These are phyloP conservation scores for Russula dissimulans DNA, from an alignment of 768 basidiomycete genomes.

Conservation along the genomic window DNA sequence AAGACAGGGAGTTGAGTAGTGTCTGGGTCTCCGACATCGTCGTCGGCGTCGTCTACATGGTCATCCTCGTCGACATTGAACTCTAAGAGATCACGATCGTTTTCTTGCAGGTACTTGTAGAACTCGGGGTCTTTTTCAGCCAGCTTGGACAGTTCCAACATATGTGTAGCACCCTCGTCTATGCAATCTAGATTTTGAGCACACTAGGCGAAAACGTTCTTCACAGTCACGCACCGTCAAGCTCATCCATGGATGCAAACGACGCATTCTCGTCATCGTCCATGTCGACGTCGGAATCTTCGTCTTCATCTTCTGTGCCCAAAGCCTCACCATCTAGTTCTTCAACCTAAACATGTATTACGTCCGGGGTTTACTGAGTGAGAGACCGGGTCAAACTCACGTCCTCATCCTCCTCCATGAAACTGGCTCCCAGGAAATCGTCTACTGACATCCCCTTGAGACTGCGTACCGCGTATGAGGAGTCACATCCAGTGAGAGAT, in stretches of 20 bases:
- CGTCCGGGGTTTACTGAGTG: neutral
- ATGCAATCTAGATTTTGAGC: conserved; percentile 6
- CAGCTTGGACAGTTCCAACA: conserved; percentile 75
- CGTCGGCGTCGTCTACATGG: conserved; percentile 37
- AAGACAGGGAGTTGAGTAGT: conserved; percentile 42
- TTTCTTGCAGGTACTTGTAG: conserved; percentile 94
- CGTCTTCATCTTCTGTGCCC: conserved; percentile 30
- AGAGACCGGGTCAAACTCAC: conserved; percentile 21
- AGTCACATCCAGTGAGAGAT: neutral
- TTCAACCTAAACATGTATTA: conserved; percentile 21
- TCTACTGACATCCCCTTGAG: conserved; percentile 62
- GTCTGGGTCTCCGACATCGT: conserved; percentile 39
- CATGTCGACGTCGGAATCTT: conserved; percentile 30
- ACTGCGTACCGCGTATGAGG: conserved; percentile 18
- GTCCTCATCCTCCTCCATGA: conserved; percentile 59
- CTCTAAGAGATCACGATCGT: conserved; percentile 83
- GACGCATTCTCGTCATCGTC: conserved; percentile 58
- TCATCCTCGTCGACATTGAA: conserved; percentile 43
- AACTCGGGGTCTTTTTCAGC: conserved; percentile 98
- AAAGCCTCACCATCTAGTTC: conserved; percentile 32
- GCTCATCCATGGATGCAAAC: conserved; percentile 69
- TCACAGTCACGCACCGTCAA: conserved; percentile 44
- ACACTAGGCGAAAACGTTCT: neutral
- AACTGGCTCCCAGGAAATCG: conserved; percentile 61
- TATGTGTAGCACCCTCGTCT: conserved; percentile 70